Percentiles rank a stretch among this genome's conserved stretches.
phyloP scores from a whole-genome alignment of 1,284 basidiomycete genomes.

The Inonotus hispidus region DNA sequence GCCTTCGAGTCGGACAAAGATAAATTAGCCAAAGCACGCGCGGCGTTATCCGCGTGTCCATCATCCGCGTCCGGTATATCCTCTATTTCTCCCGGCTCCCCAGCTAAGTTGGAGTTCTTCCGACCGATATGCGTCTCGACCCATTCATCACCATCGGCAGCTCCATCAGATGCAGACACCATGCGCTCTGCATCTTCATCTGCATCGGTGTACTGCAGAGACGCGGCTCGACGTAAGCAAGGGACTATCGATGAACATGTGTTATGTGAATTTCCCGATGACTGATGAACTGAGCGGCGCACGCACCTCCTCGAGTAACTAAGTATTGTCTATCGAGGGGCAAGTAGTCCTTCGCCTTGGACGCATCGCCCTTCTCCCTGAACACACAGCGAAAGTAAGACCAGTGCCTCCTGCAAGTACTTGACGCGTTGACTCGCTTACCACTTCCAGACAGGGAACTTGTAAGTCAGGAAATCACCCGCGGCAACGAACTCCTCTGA shows the following conservation, averaged over 20 bases:
- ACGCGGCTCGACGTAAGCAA: constrained; percentile 85
- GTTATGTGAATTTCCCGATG: constrained; percentile 5
- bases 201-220: constrained; percentile 89
- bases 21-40: constrained; percentile 35
- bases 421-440: constrained; percentile 33
- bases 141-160: constrained; percentile 69
- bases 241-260: constrained; percentile 49
- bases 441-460: constrained; percentile 96
- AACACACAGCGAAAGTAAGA: not conserved
- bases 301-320: constrained; percentile 72
- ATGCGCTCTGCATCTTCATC: constrained; percentile 93
- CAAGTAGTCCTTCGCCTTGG: constrained; percentile 85
- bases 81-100: constrained; percentile 58
- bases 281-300: not conserved
- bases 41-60: constrained; percentile 36
- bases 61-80: constrained; percentile 80
- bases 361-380: constrained; percentile 87
- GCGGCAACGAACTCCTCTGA: constrained; percentile 94
- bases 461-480: constrained; percentile 91
- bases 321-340: constrained; percentile 96
- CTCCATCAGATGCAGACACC: constrained; percentile 64
- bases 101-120: constrained; percentile 42
- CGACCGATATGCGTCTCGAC: constrained; percentile 83
- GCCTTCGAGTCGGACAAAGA: constrained; percentile 39
- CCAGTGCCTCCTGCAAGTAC: constrained; percentile 3